Base-by-base conservation (phyloP, 495 filamentous ascomycete genomes). In the Trichocladium uniseriatum region DNA sequence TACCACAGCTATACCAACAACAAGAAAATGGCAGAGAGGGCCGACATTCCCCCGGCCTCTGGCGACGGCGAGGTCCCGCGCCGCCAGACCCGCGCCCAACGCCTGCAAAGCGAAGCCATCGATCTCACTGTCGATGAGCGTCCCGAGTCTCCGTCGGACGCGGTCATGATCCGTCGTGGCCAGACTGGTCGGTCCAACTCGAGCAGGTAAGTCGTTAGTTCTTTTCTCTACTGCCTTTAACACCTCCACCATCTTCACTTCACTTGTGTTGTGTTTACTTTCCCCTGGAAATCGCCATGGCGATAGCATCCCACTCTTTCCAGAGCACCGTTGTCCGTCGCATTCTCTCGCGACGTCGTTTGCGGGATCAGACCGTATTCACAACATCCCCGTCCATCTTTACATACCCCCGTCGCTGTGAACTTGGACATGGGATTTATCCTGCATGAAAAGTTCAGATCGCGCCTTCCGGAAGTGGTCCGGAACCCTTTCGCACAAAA, bases 91-190 rank as follows among this genome's bases (percentile, higher is more conserved):
- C 37, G 37, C 3, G 37, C 21, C 18, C 37, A 38, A 18, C 15
- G 37, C 9, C 15, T 38, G 6, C 16, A 21, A 38, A 38, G 18
- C 35, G 37, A 20, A 20, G 15, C 35, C 5, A 38, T 38, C 10
- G 37, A 21, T 11, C 19, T 38, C n/a, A 15, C 15, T 15, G 35
- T 14, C 27, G 43, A 38, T 6, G 9, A 15, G 7, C 51, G 38
- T 6, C 21, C 41, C 35, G 10, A 47, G 1, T 60, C 57, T 8
- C 53, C 57, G 0, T 52, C 57, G 0, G 57, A 60, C 19, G 48
- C 40, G 0, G 48, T 52, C n/a, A 53, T 60, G 43, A 56, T 52
- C 15, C 16, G 40, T 3, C 45, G 57, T 4, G 48, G 41, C 2
- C 20, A 41, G n/a, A 50, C 18, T 11, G 28, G 13, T 1, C 6